phyloP scores from a whole-genome alignment of 305 asterid species.

The Rubia tinctorum region DNA sequence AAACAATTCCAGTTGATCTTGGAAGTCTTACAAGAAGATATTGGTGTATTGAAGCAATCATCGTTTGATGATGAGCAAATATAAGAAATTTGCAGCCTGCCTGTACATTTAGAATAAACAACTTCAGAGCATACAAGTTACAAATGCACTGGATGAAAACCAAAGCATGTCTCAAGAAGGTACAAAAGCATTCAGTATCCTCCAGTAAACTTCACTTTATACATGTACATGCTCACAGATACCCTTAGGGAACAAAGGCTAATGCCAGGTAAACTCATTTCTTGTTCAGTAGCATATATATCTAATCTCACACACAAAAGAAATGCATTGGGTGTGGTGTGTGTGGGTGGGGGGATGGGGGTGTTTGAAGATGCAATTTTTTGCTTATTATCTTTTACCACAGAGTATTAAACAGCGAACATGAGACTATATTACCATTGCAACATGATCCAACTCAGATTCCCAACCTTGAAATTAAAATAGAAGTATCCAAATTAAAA shows the following conservation, averaged over 20 bases:
- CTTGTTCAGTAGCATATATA: neutral
- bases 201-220: neutral
- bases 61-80: constrained; percentile 92
- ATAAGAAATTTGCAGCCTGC: constrained; percentile 94
- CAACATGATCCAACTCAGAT: neutral
- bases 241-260: neutral
- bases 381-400: neutral
- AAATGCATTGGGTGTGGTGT: neutral
- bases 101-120: constrained; percentile 42
- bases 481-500: neutral
- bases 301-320: neutral
- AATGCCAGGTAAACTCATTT: neutral
- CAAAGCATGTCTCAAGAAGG: neutral
- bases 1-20: constrained; percentile 3
- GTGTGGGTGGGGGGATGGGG: neutral
- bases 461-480: neutral
- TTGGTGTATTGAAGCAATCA: constrained; percentile 80
- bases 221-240: neutral
- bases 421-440: neutral
- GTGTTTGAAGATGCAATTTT: neutral
- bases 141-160: constrained; percentile 1
- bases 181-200: neutral
- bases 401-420: neutral
- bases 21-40: constrained; percentile 69
- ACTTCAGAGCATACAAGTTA: constrained; percentile 6